A percentile compares a stretch with the other conserved stretches of the same genome.
Conservation (phyloP, 108 stramenopile species). For the Cyclotella cryptica region DNA sequence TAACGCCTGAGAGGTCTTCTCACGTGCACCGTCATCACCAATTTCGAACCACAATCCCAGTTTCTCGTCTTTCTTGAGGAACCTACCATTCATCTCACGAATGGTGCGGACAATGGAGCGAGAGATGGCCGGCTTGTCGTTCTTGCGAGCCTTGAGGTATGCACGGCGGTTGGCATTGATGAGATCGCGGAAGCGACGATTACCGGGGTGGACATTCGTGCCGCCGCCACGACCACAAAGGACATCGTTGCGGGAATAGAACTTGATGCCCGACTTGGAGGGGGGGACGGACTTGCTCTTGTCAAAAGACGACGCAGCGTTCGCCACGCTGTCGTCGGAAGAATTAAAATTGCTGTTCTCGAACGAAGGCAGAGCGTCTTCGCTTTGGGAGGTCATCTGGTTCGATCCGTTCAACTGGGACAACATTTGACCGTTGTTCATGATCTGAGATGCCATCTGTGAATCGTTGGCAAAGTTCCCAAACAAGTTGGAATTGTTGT, state of each 20-base stretch:
- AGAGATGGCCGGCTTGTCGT: constrained; percentile 77
- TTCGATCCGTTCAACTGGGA: no score
- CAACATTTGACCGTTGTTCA: no score
- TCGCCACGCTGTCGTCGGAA: background rate
- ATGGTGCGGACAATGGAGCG: constrained; percentile 73
- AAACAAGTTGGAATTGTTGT: no score
- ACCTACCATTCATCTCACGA: constrained; percentile 69
- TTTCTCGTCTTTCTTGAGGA: constrained; percentile 79
- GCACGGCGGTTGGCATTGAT: constrained; percentile 52
- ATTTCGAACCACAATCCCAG: constrained; percentile 46
- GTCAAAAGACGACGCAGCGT: background rate
- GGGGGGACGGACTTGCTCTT: background rate
- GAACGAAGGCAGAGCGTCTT: no score
- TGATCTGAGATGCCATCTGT: no score
- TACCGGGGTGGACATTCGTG: constrained; percentile 80
- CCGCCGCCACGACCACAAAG: constrained; percentile 83
- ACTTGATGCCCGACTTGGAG: constrained; percentile 41
- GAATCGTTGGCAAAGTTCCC: no score
- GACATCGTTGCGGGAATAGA: constrained; percentile 73
- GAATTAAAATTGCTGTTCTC: no score
- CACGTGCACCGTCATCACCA: constrained; percentile 56
- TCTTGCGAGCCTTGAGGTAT: constrained; percentile 56
- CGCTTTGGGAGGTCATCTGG: no score
- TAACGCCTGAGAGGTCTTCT: constrained; percentile 57
- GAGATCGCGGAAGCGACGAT: constrained; percentile 66